Conservation (phyloP, 129 eudicot genomes). For the Ambrosia artemisiifolia region DNA sequence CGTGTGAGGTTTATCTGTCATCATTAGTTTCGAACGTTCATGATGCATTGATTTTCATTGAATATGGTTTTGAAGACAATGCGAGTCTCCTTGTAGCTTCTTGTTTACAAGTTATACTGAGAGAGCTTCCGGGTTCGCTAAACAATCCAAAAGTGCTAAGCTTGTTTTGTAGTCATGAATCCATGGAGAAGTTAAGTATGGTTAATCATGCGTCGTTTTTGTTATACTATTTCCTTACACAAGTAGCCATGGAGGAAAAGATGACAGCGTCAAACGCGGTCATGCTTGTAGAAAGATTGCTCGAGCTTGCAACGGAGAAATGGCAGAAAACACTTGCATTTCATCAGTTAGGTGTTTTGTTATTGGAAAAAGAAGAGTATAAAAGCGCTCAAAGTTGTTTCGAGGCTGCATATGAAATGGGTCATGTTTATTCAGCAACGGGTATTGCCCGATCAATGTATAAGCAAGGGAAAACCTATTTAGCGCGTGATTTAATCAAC, state of each 20-base stretch:
- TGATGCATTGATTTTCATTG: constrained; percentile 58
- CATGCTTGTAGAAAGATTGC: constrained; percentile 42
- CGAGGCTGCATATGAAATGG: constrained; percentile 53
- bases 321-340: constrained; percentile 68
- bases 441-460: constrained; percentile 55
- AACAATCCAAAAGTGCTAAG: constrained; percentile 42
- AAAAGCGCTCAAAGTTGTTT: constrained; percentile 49
- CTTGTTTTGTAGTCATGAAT: constrained; percentile 52
- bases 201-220: constrained; percentile 59
- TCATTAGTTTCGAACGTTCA: constrained; percentile 46
- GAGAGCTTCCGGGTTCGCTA: constrained; percentile 60
- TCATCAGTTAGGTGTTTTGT: constrained; percentile 61
- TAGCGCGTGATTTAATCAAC: constrained; percentile 52
- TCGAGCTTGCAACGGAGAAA: constrained; percentile 42
- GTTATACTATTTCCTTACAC: constrained; percentile 62
- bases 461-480: constrained; percentile 62
- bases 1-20: constrained; percentile 48
- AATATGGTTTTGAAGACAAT: constrained; percentile 60
- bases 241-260: constrained; percentile 61
- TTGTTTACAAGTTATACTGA: constrained; percentile 60
- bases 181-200: constrained; percentile 42
- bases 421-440: constrained; percentile 64
- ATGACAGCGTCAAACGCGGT: constrained; percentile 39
- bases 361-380: constrained; percentile 55
- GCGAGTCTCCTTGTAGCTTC: constrained; percentile 60